Conservation (phyloP, 1,139 yeast species). For the Kodamaea derodonti region DNA sequence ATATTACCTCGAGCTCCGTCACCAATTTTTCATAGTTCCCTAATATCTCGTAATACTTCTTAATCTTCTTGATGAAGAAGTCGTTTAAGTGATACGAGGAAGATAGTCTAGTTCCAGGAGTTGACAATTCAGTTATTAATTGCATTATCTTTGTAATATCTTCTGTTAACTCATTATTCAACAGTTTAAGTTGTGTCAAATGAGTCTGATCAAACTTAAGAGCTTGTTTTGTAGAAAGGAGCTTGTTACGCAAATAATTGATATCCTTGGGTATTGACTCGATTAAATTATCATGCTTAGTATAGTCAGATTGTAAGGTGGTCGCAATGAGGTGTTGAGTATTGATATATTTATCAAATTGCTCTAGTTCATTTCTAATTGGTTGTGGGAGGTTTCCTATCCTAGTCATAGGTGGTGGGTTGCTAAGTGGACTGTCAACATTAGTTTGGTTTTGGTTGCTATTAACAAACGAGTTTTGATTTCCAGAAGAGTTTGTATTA, state of each 20-base stretch:
- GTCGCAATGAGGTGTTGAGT: conserved; percentile 82
- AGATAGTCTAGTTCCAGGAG: conserved; percentile 64
- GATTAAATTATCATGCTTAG: conserved; percentile 65
- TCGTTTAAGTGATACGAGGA: conserved; percentile 49
- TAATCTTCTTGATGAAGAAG: conserved; percentile 52
- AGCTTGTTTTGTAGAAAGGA: conserved; percentile 66
- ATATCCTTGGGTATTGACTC: conserved; percentile 85
- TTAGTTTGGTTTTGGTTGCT: conserved; percentile 14
- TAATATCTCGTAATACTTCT: conserved; percentile 61
- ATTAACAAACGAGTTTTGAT: conserved; percentile 5
- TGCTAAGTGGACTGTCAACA: conserved; percentile 17
- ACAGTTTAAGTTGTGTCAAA: conserved; percentile 30
- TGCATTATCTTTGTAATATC: conserved; percentile 69
- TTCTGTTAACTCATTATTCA: conserved; percentile 58
- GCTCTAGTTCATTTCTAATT: conserved; percentile 72
- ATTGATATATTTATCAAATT: conserved; percentile 77
- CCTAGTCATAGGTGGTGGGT: conserved; percentile 74
- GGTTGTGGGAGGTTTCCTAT: conserved; percentile 80
- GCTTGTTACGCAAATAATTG: conserved; percentile 60
- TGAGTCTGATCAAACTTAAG: conserved; percentile 43
- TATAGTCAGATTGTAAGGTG: conserved; percentile 61
- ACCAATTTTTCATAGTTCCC: conserved; percentile 74
- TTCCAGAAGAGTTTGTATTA: background rate
- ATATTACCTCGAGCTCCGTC: conserved; percentile 59
- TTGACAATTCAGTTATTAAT: conserved; percentile 59